These are phyloP conservation scores for Ophiocordyceps australis DNA, from an alignment of 2,329 filamentous ascomycete genomes.

Conservation along the genomic window DNA sequence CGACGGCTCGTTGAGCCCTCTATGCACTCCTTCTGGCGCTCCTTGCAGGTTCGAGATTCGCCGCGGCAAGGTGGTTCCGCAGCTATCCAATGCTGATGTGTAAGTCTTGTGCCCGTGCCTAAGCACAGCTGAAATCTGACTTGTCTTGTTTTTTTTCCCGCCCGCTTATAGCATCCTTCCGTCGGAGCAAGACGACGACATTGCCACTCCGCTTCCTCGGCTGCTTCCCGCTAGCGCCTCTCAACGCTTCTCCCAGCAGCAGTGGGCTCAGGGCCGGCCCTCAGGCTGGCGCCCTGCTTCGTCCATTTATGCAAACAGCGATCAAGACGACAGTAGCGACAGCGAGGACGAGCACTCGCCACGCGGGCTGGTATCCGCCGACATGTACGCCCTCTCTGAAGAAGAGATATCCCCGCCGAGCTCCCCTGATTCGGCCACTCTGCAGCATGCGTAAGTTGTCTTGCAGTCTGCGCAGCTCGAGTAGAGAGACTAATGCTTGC, in stretches of 20 bases:
- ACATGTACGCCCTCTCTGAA: slow-evolving; percentile 17
- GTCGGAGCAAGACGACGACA: slow-evolving; percentile 4
- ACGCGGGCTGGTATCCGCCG: slow-evolving; percentile 16
- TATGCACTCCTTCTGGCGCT: too few species aligned
- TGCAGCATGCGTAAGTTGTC: slow-evolving; percentile 19
- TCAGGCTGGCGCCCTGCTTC: slow-evolving; percentile 30
- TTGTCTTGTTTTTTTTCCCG: slow-evolving; percentile 1
- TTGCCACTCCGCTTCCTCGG: slow-evolving; percentile 10
- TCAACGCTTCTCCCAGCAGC: slow-evolving; percentile 1
- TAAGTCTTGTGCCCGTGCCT: too few species aligned
- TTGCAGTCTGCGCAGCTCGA: not conserved
- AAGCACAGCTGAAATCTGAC: too few species aligned
- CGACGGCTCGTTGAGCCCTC: too few species aligned
- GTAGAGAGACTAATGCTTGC: too few species aligned
- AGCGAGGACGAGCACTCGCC: slow-evolving; percentile 4
- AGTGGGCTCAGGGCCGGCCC: slow-evolving; percentile 2
- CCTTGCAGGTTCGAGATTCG: slow-evolving; percentile 12
- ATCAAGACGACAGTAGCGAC: slow-evolving; percentile 13
- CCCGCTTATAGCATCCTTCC: slow-evolving; percentile 3
- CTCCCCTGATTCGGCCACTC: slow-evolving; percentile 28
- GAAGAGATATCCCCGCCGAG: slow-evolving; percentile 34
- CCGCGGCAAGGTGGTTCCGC: slow-evolving; percentile 13
- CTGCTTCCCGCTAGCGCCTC: slow-evolving; percentile 10
- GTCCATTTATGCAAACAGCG: slow-evolving; percentile 30
- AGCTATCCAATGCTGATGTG: slow-evolving; percentile 7